Evolutionary conservation across 495 filamentous ascomycete species (phyloP).

Genomic region (Aspergillus kassunensis): DNA sequence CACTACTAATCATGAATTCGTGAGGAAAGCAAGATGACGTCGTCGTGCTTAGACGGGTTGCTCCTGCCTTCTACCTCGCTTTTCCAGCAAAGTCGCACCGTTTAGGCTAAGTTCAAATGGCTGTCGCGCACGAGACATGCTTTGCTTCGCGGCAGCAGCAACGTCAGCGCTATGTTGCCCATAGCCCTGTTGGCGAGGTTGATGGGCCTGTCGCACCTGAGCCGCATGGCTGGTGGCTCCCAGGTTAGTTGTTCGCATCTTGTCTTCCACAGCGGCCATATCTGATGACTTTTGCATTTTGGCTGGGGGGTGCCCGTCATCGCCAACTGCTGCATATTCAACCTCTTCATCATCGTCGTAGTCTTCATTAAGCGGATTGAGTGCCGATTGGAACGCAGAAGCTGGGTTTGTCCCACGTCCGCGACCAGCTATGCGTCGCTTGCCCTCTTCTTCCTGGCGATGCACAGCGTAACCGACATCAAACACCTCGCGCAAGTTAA

Average conservation of each 20-base stretch:
- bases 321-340: conserved; percentile 30
- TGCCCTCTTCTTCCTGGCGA: conserved; percentile 91
- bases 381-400: conserved; percentile 43
- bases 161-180: conserved; percentile 76
- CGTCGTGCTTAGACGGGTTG: conserved; percentile 23
- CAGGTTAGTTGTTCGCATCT: conserved; percentile 77
- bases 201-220: conserved; percentile 55
- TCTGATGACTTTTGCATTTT: conserved; percentile 69
- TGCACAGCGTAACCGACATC: conserved; percentile 97
- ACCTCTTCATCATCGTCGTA: conserved; percentile 58
- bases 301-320: conserved; percentile 47
- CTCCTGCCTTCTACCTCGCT: conserved; percentile 52
- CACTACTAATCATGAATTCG: neutral
- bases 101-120: conserved; percentile 90
- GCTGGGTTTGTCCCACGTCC: conserved; percentile 53
- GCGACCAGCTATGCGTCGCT: conserved; percentile 76
- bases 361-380: conserved; percentile 68
- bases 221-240: conserved; percentile 50
- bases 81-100: conserved; percentile 80
- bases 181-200: conserved; percentile 59
- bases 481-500: conserved; percentile 95
- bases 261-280: conserved; percentile 77
- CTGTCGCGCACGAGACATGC: conserved; percentile 59
- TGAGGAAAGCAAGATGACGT: conserved; percentile 1
- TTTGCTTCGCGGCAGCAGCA: conserved; percentile 73